Conservation (phyloP, 2,329 filamentous ascomycete genomes). For the Colletotrichum cordylinicola region DNA sequence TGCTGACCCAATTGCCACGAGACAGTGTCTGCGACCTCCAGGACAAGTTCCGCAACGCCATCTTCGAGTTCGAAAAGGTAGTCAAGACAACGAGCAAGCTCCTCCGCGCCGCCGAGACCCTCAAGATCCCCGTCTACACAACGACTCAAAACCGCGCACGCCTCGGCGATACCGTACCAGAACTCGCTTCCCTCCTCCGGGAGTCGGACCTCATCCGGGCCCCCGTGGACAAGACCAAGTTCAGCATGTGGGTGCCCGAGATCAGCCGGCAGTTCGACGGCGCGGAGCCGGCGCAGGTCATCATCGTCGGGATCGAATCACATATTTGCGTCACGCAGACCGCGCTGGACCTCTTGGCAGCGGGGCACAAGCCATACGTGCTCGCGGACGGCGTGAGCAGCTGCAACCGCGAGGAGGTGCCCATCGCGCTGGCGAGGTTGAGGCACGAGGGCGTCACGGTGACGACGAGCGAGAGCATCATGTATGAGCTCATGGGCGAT, state of each 20-base stretch:
- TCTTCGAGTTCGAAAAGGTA: constrained; percentile 86
- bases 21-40: constrained; percentile 90
- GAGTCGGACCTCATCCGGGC: constrained; percentile 39
- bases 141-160: constrained; percentile 85
- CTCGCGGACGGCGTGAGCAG: constrained; percentile 90
- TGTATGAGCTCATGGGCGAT: constrained; percentile 91
- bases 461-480: constrained; percentile 86
- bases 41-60: constrained; percentile 86
- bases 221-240: constrained; percentile 84
- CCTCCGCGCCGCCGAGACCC: constrained; percentile 66
- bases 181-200: constrained; percentile 65
- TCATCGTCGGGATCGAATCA: constrained; percentile 88
- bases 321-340: constrained; percentile 98
- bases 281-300: constrained; percentile 56
- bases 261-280: constrained; percentile 50
- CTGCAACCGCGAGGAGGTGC: constrained; percentile 82
- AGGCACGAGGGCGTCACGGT: constrained; percentile 78
- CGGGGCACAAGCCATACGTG: constrained; percentile 83
- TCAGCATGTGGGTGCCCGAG: constrained; percentile 84
- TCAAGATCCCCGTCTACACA: constrained; percentile 79
- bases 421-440: constrained; percentile 78
- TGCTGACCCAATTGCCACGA: neutral
- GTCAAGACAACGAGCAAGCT: constrained; percentile 73
- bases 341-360: constrained; percentile 76
- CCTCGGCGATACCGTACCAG: constrained; percentile 79